A percentile compares a stretch with the other conserved stretches of the same genome.
phyloP scores from a whole-genome alignment of 2,329 filamentous ascomycete genomes.

The Cercospora brassicicola region DNA sequence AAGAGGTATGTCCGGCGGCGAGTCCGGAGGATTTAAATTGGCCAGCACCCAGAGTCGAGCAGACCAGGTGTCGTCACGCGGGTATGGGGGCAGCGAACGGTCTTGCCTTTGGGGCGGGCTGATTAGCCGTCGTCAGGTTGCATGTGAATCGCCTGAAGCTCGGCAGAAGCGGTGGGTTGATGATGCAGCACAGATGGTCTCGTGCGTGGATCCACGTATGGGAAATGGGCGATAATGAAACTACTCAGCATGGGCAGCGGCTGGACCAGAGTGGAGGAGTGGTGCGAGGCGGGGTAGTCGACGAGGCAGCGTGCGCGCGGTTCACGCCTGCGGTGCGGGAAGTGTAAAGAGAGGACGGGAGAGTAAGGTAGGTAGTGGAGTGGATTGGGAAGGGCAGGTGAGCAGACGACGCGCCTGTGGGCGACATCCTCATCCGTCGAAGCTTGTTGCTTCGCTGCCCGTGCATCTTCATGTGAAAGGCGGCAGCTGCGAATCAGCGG shows the following conservation, averaged over 20 bases:
- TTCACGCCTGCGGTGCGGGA: background rate
- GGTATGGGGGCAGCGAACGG: slow-evolving; percentile 1
- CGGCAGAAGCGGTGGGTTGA: slow-evolving; percentile 13
- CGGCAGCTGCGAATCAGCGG: slow-evolving; percentile 10
- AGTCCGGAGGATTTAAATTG: background rate
- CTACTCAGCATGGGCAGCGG: background rate
- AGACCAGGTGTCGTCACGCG: slow-evolving; percentile 12
- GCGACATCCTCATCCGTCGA: slow-evolving; percentile 12
- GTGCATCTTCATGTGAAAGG: slow-evolving; percentile 19
- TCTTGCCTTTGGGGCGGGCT: slow-evolving; percentile 2
- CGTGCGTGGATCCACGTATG: slow-evolving; percentile 5
- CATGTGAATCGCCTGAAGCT: slow-evolving; percentile 22
- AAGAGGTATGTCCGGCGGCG: background rate
- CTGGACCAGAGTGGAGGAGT: background rate
- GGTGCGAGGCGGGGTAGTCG: background rate
- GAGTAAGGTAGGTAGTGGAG: background rate
- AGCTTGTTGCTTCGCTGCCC: slow-evolving; percentile 10
- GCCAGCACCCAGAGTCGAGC: background rate
- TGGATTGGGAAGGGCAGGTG: slow-evolving; percentile 7
- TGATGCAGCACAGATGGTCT: slow-evolving; percentile 2
- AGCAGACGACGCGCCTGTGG: background rate
- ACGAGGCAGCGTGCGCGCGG: background rate
- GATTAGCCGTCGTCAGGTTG: slow-evolving; percentile 17
- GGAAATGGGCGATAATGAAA: background rate
- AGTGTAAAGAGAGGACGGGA: background rate